phyloP scores from a whole-genome alignment of 768 basidiomycete genomes.

The Polyporus arcularius region DNA sequence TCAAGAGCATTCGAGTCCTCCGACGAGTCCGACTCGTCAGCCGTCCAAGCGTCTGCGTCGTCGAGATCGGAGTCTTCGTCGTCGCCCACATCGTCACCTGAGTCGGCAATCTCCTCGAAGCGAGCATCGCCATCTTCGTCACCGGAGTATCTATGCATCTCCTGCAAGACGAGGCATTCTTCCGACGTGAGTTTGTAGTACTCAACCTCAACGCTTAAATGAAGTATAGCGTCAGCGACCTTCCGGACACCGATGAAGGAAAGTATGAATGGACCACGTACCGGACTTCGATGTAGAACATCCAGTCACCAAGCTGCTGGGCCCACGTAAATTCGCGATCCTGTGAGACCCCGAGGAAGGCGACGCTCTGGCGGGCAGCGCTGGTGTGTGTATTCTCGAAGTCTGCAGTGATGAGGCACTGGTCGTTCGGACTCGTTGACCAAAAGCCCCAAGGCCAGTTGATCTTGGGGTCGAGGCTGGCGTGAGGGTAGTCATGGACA shows the following conservation, averaged over 20 bases:
- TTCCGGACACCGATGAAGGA: background rate
- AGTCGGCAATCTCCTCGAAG: background rate
- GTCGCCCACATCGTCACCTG: background rate
- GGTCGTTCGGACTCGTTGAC: slow-evolving; percentile 7
- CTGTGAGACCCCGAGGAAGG: background rate
- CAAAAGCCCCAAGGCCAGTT: slow-evolving; percentile 18
- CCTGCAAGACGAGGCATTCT: slow-evolving; percentile 6
- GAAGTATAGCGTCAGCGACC: background rate
- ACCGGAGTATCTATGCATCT: background rate
- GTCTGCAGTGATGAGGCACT: background rate
- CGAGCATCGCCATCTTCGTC: background rate
- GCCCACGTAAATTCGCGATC: slow-evolving; percentile 1
- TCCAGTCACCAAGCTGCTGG: slow-evolving; percentile 2
- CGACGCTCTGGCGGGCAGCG: background rate
- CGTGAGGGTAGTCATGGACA: slow-evolving; percentile 4
- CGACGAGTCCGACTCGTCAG: too few species aligned
- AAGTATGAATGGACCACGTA: background rate
- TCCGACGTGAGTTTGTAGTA: slow-evolving; percentile 6
- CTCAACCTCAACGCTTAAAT: slow-evolving; percentile 9
- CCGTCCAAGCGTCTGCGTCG: too few species aligned
- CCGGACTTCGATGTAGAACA: slow-evolving; percentile 13
- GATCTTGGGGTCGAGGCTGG: slow-evolving; percentile 3
- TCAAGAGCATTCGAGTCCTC: too few species aligned
- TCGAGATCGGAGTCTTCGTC: too few species aligned
- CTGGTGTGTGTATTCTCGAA: background rate